These are phyloP conservation scores for Elongisporangium undulatum DNA, from an alignment of 352 stramenopile genomes.

Conservation along the genomic window DNA sequence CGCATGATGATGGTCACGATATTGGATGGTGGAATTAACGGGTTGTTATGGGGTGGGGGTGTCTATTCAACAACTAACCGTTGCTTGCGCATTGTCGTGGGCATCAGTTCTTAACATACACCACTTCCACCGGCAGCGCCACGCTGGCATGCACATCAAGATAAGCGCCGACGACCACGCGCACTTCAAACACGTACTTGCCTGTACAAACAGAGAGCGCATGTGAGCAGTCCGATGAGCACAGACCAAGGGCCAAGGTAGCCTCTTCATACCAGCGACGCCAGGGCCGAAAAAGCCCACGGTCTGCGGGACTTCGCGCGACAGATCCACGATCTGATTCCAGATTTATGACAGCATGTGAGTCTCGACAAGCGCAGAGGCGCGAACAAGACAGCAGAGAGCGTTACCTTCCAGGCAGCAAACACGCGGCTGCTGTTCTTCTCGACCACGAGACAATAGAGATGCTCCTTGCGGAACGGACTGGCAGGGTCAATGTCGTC, in stretches of 20 bases:
- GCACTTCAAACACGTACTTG: slow-evolving; percentile 75
- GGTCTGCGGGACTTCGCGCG: slow-evolving; percentile 40
- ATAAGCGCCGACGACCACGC: slow-evolving; percentile 60
- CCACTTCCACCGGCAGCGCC: slow-evolving; percentile 34
- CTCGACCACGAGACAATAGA: slow-evolving; percentile 71
- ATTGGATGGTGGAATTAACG: neutral
- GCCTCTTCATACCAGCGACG: slow-evolving; percentile 27
- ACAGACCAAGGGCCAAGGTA: neutral
- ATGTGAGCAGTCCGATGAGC: neutral
- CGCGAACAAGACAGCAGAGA: neutral
- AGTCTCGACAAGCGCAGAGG: neutral
- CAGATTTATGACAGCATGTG: neutral
- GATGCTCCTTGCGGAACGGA: slow-evolving; percentile 68
- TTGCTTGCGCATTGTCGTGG: neutral
- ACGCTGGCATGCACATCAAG: slow-evolving; percentile 46
- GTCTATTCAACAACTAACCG: neutral
- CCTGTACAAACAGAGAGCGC: slow-evolving; percentile 16
- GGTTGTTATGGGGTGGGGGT: neutral
- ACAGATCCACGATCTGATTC: slow-evolving; percentile 55
- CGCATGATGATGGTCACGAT: neutral
- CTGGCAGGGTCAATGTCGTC: slow-evolving; percentile 62
- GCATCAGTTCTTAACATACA: neutral
- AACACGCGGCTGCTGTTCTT: slow-evolving; percentile 53
- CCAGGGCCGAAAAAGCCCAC: slow-evolving; percentile 62
- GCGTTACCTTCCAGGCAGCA: slow-evolving; percentile 55